A percentile compares a stretch with the other conserved stretches of the same genome.
These are phyloP conservation scores for Geotrichum citri-aurantii DNA, from an alignment of 1,139 yeast species.

Conservation along the genomic window DNA sequence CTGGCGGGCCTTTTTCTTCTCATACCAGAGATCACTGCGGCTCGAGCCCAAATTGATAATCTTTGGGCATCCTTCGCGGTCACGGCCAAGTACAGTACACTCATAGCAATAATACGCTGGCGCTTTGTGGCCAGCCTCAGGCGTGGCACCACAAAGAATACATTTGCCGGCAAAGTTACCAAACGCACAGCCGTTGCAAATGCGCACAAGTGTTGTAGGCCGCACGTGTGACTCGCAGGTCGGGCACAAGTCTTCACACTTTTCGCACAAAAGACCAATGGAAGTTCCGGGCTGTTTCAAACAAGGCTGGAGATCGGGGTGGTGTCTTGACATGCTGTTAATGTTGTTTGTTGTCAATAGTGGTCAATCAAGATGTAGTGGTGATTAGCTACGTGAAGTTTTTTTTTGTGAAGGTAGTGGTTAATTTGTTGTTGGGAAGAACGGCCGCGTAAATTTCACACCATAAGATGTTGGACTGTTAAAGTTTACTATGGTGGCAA, in stretches of 20 bases:
- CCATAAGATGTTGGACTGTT: too few relatives aligned
- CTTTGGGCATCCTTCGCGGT: constrained; percentile 91
- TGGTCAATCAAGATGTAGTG: neutral
- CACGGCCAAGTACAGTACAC: constrained; percentile 73
- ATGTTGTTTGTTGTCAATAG: neutral
- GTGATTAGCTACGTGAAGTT: neutral
- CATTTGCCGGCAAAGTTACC: constrained; percentile 64
- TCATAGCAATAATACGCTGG: constrained; percentile 84
- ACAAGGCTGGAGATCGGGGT: constrained; percentile 79
- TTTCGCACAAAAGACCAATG: constrained; percentile 67
- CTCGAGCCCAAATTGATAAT: constrained; percentile 74
- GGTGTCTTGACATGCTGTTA: constrained; percentile 74
- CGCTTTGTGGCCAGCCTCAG: constrained; percentile 36
- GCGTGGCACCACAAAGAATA: constrained; percentile 63
- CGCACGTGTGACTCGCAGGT: constrained; percentile 82
- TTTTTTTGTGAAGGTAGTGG: neutral
- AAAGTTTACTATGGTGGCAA: too few relatives aligned
- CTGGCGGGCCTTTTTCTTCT: constrained; percentile 40
- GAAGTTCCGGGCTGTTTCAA: constrained; percentile 77
- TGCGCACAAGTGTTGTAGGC: constrained; percentile 62
- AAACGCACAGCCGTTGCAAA: constrained; percentile 81
- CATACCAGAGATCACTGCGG: constrained; percentile 62
- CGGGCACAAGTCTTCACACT: constrained; percentile 91
- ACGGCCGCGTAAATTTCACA: too few relatives aligned
- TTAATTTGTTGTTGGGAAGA: neutral